phyloP scores from a whole-genome alignment of 768 basidiomycete species.

The Calocybe indica region DNA sequence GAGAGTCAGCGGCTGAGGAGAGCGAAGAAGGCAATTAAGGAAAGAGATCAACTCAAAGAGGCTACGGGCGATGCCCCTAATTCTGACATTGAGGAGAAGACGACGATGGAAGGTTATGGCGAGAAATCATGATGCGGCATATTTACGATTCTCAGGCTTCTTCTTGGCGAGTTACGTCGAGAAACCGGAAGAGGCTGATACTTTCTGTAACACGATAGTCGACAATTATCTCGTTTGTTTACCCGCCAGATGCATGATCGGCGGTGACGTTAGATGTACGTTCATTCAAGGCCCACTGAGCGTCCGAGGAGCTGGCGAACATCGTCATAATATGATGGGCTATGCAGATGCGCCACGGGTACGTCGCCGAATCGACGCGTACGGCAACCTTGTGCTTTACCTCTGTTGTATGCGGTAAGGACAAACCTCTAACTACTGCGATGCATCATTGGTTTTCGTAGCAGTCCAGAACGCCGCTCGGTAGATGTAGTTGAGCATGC shows the following conservation, averaged over 20 bases:
- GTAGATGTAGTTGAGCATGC: slow-evolving; percentile 84
- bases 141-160: not conserved
- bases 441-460: slow-evolving; percentile 21
- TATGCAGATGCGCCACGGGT: too few species aligned
- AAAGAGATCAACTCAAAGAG: slow-evolving; percentile 16
- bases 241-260: too few species aligned
- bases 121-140: not conserved
- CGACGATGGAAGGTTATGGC: not conserved
- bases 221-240: too few species aligned
- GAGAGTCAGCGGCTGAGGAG: slow-evolving; percentile 46
- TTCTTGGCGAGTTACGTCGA: not conserved
- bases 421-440: too few species aligned
- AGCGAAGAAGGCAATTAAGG: slow-evolving; percentile 38
- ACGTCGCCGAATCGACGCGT: too few species aligned
- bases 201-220: too few species aligned
- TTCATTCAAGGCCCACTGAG: too few species aligned
- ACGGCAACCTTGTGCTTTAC: too few species aligned
- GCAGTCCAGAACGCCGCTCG: slow-evolving; percentile 84
- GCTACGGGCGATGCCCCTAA: not conserved
- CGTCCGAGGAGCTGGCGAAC: too few species aligned
- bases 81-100: not conserved
- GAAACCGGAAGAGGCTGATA: not conserved
- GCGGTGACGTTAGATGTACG: too few species aligned
- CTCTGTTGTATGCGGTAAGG: too few species aligned
- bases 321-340: too few species aligned